Evolutionary conservation across 2,329 filamentous ascomycete species (phyloP).

Genomic region (Pseudocercospora cruenta): DNA sequence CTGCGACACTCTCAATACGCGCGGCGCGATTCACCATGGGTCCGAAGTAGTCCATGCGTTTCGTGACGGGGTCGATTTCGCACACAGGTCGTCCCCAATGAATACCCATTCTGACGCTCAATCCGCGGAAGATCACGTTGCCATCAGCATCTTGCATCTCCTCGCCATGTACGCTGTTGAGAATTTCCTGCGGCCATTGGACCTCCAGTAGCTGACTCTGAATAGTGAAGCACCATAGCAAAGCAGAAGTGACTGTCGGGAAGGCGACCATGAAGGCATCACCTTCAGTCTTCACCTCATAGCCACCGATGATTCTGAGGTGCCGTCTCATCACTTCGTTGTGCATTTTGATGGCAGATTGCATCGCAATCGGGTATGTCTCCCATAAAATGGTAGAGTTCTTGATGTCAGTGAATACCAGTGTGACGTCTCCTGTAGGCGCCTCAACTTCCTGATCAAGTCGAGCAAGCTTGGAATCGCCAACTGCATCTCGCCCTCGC

Average conservation of each 20-base stretch:
- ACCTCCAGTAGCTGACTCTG: slow-evolving; percentile 86
- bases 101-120: slow-evolving; percentile 96
- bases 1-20: slow-evolving; percentile 89
- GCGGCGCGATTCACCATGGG: slow-evolving; percentile 98
- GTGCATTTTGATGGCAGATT: slow-evolving; percentile 94
- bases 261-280: slow-evolving; percentile 99
- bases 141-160: slow-evolving; percentile 81
- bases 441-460: slow-evolving; percentile 90
- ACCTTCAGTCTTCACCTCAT: slow-evolving; percentile 99
- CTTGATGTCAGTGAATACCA: slow-evolving; percentile 99
- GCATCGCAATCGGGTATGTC: slow-evolving; percentile 91
- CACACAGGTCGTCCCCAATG: slow-evolving; percentile 95
- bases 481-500: slow-evolving; percentile 59
- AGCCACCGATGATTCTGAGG: slow-evolving; percentile 89
- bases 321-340: slow-evolving; percentile 96
- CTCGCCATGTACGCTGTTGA: slow-evolving; percentile 83
- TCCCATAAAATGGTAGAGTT: slow-evolving; percentile 97
- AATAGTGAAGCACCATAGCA: slow-evolving; percentile 95
- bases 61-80: slow-evolving; percentile 92
- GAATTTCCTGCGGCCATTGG: slow-evolving; percentile 89
- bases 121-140: slow-evolving; percentile 86
- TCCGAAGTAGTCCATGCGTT: slow-evolving; percentile 98
- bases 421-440: slow-evolving; percentile 84
- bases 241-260: slow-evolving; percentile 88
- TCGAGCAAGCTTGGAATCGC: slow-evolving; percentile 83